Base-by-base conservation (phyloP, 2,329 filamentous ascomycete species). In the Fusarium oxysporum region DNA sequence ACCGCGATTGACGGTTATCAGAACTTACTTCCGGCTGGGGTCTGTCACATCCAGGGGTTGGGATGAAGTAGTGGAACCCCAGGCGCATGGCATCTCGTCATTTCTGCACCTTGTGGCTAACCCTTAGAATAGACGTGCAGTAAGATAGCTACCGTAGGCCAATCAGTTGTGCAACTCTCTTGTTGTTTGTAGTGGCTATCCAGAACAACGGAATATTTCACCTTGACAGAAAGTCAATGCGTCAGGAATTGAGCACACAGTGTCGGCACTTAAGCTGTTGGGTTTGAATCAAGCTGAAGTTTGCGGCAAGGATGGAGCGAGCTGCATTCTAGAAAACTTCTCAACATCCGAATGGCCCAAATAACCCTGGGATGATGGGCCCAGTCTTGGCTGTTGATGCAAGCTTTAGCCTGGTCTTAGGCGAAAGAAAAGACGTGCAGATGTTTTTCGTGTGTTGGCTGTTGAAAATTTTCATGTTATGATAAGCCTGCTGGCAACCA, bases 21-120 rank as follows among this genome's bases (percentile, higher is more conserved):
- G 47, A 47, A 54, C 35, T 54, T 60, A 56, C 33, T 37, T 41
- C 55, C n/a, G 54, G 45, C 50, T 62, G 37, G 51, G 47, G 62
- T 70, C 47, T 62, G 58, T 37, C 50, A 60, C 63, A 48, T 55
- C 71, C 60, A 68, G 68, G 68, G 66, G 51, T 67, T 58, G 47
- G 51, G 67, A 68, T 61, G 71, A 73, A 73, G 71, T 56, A 61
- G 65, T 77, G 75, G 68, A 74, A 77, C 71, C 48, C 44, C 48
- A 47, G 47, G 65, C 64, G 66, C 73, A 75, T 72, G 59, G 17
- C 56, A 77, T 77, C 72, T 75, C 72, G 74, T 76, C 75, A 77
- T 73, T 68, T 62, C 61, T 75, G 67, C 63, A 60, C 62, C 62
- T 65, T 55, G 50, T 61, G 47, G 50, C 43, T 59, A 64, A 68